A percentile compares a stretch with the other conserved stretches of the same genome.
Evolutionary conservation across 1,284 basidiomycete genomes (phyloP).

Genomic region (Tilletiaria anomala): DNA sequence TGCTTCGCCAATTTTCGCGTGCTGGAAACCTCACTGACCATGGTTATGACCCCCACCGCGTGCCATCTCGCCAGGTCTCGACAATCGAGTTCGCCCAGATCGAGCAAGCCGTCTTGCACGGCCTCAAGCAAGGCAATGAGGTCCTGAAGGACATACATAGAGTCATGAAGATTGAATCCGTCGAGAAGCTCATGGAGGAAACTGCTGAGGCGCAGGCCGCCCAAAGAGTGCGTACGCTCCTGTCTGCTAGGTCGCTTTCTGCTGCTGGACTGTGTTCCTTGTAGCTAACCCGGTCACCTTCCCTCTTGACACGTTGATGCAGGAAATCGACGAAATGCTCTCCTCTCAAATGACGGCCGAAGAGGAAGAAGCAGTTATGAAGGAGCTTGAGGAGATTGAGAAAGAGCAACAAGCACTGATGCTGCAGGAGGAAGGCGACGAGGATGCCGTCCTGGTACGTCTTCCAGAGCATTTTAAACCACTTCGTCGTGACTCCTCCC

Average conservation of each 20-base stretch:
- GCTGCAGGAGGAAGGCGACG: no score
- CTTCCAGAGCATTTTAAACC: no score
- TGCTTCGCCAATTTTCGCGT: background rate
- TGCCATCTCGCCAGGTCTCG: constrained; percentile 67
- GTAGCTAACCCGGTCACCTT: no score
- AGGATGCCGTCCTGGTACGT: no score
- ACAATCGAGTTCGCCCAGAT: constrained; percentile 92
- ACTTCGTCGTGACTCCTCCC: no score
- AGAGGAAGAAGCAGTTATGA: constrained; percentile 83
- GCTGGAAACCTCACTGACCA: no score
- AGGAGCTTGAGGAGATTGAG: constrained; percentile 59
- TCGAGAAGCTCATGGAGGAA: constrained; percentile 80
- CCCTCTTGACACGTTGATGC: no score
- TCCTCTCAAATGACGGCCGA: constrained; percentile 65
- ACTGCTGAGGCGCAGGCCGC: constrained; percentile 83
- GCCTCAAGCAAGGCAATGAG: constrained; percentile 78
- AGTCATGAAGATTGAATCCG: constrained; percentile 77
- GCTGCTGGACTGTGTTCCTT: no score
- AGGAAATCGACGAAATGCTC: constrained; percentile 85
- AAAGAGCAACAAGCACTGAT: no score
- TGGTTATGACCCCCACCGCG: no score
- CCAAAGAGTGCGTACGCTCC: no score
- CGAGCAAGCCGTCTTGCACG: constrained; percentile 80
- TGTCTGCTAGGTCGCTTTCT: no score
- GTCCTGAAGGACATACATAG: constrained; percentile 85